phyloP scores from a whole-genome alignment of 352 stramenopile genomes.

The Pythium insidiosum region DNA sequence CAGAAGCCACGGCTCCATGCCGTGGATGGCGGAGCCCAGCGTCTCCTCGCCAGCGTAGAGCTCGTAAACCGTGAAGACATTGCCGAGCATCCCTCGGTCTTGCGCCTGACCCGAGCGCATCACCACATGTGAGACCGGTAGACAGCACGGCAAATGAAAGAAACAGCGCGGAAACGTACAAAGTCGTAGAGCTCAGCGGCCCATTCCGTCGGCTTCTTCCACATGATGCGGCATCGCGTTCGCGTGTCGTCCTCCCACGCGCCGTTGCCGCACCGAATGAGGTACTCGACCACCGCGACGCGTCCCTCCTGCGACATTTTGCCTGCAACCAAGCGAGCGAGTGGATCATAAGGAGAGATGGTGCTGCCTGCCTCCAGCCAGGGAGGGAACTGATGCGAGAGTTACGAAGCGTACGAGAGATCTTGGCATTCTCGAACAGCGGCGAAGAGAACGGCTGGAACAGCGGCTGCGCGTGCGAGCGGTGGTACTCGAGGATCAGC shows the following conservation, averaged over 20 bases:
- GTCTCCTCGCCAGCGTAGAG: conserved; percentile 81
- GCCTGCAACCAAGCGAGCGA: conserved; percentile 13
- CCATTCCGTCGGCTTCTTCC: conserved; percentile 79
- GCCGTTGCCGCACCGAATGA: conserved; percentile 70
- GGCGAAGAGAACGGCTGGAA: conserved; percentile 58
- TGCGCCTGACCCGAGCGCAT: conserved; percentile 27
- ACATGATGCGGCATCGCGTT: conserved; percentile 80
- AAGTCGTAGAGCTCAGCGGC: conserved; percentile 82
- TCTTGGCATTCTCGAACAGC: conserved; percentile 82
- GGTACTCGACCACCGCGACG: conserved; percentile 58
- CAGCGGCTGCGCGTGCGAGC: conserved; percentile 53
- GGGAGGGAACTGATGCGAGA: too few relatives aligned
- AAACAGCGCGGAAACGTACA: conserved; percentile 22
- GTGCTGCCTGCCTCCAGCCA: not conserved
- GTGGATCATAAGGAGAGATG: not conserved
- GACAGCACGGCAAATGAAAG: not conserved
- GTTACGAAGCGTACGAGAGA: conserved; percentile 41
- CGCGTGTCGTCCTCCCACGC: conserved; percentile 75
- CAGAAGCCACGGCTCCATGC: conserved; percentile 79
- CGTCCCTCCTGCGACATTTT: conserved; percentile 70
- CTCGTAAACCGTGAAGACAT: conserved; percentile 83
- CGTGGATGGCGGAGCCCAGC: conserved; percentile 60
- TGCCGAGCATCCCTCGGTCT: conserved; percentile 65
- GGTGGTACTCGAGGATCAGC: conserved; percentile 80
- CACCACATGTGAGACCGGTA: too few relatives aligned